Evolutionary conservation across 1,284 basidiomycete genomes (phyloP).

Genomic region (Vanrija humicola): DNA sequence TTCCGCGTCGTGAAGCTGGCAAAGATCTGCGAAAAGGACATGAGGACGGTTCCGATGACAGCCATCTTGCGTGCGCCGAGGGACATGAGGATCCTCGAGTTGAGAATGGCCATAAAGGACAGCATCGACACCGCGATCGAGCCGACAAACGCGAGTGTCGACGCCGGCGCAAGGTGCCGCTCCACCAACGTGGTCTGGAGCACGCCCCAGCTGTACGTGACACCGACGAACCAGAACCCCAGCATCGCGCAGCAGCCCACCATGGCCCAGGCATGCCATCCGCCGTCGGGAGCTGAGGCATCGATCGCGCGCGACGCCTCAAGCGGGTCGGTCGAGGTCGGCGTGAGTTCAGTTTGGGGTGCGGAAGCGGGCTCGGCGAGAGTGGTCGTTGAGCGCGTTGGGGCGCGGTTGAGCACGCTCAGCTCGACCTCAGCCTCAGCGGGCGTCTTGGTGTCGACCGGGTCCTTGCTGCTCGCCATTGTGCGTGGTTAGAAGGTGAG

Average conservation of each 20-base stretch:
- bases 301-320: slow-evolving; percentile 4
- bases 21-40: slow-evolving; percentile 31
- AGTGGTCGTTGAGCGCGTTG: too few relatives aligned
- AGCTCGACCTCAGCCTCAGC: too few relatives aligned
- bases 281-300: slow-evolving; percentile 10
- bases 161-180: slow-evolving; percentile 29
- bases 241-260: slow-evolving; percentile 1
- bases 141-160: slow-evolving; percentile 41
- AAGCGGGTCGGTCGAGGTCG: neutral
- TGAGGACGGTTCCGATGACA: slow-evolving; percentile 24
- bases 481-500: too few relatives aligned
- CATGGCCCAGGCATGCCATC: slow-evolving; percentile 4
- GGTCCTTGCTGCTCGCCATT: too few relatives aligned
- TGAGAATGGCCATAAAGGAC: slow-evolving; percentile 35
- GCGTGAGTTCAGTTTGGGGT: neutral
- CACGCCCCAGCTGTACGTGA: slow-evolving; percentile 42
- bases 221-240: slow-evolving; percentile 27
- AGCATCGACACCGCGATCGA: slow-evolving; percentile 29
- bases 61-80: slow-evolving; percentile 29
- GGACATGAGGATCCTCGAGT: slow-evolving; percentile 30
- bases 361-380: too few relatives aligned
- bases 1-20: slow-evolving; percentile 26
- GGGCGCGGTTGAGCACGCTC: too few relatives aligned
- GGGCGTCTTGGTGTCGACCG: too few relatives aligned
- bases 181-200: slow-evolving; percentile 35